phyloP scores from a whole-genome alignment of 371 early-diverging fungal genomes.

The Mucor racemosus region DNA sequence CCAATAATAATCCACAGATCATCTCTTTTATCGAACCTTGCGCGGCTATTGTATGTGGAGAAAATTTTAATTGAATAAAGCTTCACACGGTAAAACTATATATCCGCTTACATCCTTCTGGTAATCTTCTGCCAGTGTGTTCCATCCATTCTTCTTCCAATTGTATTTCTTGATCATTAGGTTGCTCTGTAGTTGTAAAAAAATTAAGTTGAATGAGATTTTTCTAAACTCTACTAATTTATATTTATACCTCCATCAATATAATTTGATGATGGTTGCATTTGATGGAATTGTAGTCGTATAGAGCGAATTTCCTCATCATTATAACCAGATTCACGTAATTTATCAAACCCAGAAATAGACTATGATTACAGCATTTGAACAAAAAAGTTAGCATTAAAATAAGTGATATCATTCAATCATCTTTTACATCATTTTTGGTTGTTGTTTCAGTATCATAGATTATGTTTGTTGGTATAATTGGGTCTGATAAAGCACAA shows the following conservation, averaged over 20 bases:
- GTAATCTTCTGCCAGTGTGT: slow-evolving; percentile 18
- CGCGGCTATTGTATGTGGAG: slow-evolving; percentile 18
- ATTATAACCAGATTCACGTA: slow-evolving; percentile 32
- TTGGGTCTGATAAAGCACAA: slow-evolving; percentile 26
- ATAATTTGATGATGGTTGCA: slow-evolving; percentile 17
- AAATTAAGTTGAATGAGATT: background rate
- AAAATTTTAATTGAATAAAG: background rate
- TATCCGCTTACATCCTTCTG: slow-evolving; percentile 24
- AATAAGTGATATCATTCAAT: background rate
- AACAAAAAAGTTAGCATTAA: background rate
- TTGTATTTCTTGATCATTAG: slow-evolving; percentile 12
- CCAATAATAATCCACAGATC: slow-evolving; percentile 65
- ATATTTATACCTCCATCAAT: slow-evolving; percentile 24
- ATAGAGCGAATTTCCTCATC: slow-evolving; percentile 33
- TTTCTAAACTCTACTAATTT: background rate
- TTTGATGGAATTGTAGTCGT: slow-evolving; percentile 25
- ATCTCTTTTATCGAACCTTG: slow-evolving; percentile 67
- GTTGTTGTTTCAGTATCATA: background rate
- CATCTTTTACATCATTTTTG: background rate
- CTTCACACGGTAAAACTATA: background rate
- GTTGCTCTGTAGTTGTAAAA: slow-evolving; percentile 9
- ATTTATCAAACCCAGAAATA: slow-evolving; percentile 27
- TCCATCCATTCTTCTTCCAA: slow-evolving; percentile 27
- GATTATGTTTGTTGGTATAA: slow-evolving; percentile 14
- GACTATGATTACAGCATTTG: background rate